phyloP scores from a whole-genome alignment of 139 green algal species.

The Micractinium sp. region DNA sequence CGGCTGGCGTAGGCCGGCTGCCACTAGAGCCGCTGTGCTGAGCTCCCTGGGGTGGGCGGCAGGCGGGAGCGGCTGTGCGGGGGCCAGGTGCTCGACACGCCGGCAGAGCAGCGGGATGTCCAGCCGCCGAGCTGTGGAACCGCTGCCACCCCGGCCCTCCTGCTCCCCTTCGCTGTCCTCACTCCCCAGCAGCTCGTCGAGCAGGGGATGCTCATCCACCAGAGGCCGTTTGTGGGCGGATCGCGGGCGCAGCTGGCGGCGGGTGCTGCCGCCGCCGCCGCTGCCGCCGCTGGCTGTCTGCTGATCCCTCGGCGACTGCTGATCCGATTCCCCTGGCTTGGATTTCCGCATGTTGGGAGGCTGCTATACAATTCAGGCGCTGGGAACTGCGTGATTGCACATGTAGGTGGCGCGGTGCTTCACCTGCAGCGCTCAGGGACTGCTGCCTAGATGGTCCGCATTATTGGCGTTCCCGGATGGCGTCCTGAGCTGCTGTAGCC shows the following conservation, averaged over 20 bases:
- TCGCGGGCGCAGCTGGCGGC: slow-evolving; percentile 20
- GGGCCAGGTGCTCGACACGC: background rate
- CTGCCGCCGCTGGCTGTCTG: background rate
- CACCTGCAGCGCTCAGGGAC: background rate
- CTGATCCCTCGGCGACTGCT: background rate
- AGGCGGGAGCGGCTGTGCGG: background rate
- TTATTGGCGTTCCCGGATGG: too few species aligned
- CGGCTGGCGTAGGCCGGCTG: slow-evolving; percentile 24
- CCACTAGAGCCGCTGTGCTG: background rate
- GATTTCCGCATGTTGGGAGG: background rate
- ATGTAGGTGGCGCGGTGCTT: background rate
- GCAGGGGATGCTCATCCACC: slow-evolving; percentile 8
- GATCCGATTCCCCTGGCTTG: background rate
- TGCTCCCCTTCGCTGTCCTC: background rate
- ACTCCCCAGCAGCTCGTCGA: slow-evolving; percentile 27
- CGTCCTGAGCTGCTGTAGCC: too few species aligned
- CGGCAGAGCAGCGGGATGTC: background rate
- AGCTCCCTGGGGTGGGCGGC: background rate
- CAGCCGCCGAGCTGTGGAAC: slow-evolving; percentile 1
- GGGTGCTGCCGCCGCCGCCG: background rate
- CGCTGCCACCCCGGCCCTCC: background rate
- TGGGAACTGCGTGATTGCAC: background rate
- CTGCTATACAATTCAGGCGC: background rate
- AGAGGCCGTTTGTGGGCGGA: background rate
- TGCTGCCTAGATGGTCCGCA: background rate